phyloP scores from a whole-genome alignment of 176 grass and related monocot genomes.

The Zizania latifolia region DNA sequence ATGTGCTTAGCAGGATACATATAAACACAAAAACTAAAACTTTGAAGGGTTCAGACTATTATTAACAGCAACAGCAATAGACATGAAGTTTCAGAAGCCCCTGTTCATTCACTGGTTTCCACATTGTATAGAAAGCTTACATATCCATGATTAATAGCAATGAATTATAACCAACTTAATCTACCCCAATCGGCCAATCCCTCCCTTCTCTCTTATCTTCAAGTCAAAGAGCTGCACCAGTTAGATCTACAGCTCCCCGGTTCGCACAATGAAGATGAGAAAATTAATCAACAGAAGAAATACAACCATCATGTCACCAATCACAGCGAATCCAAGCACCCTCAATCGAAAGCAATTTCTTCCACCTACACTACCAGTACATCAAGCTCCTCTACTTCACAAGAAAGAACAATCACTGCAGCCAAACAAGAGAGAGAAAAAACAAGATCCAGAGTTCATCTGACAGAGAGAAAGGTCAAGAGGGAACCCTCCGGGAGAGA shows the following conservation, averaged over 20 bases:
- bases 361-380: background rate
- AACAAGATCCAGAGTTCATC: background rate
- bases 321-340: background rate
- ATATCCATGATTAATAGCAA: too few relatives aligned
- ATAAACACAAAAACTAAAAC: too few relatives aligned
- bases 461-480: background rate
- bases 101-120: background rate
- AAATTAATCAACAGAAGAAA: background rate
- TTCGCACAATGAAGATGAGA: background rate
- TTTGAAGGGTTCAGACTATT: background rate
- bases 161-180: background rate
- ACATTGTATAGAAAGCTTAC: background rate
- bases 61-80: too few relatives aligned
- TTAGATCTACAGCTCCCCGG: too few relatives aligned
- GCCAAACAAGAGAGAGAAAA: too few relatives aligned
- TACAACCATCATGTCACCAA: background rate
- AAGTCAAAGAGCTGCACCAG: background rate
- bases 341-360: background rate
- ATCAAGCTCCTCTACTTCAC: background rate
- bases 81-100: background rate
- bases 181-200: background rate
- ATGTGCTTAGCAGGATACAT: background rate
- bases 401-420: background rate
- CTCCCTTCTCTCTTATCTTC: background rate
- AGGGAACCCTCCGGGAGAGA: conserved; percentile 64